Evolutionary conservation across 495 filamentous ascomycete species (phyloP).

Genomic region (Penicillium pancosmium): DNA sequence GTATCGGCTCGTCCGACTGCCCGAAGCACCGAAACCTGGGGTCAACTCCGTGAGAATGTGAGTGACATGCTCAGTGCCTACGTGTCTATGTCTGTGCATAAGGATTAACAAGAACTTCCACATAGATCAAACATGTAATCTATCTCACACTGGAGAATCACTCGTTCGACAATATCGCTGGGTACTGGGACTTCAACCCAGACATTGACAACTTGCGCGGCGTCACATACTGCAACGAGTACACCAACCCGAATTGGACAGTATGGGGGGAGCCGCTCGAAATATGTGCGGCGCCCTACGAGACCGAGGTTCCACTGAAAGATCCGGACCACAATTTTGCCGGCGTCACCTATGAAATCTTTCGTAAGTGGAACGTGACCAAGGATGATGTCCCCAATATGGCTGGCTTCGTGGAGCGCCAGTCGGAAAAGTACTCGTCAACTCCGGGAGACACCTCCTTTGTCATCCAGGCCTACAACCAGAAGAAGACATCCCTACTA

Average conservation of each 20-base stretch:
- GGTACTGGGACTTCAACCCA: conserved; percentile 45
- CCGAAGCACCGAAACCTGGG: conserved; percentile 24
- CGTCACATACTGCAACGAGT: conserved; percentile 42
- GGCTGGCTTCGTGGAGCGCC: conserved; percentile 46
- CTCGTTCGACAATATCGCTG: conserved; percentile 50
- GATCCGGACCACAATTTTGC: conserved; percentile 49
- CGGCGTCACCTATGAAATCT: conserved; percentile 45
- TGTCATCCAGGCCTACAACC: conserved; percentile 44
- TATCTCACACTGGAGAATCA: conserved; percentile 51
- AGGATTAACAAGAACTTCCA: conserved; percentile 1
- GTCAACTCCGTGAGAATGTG: conserved; percentile 34
- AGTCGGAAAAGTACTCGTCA: conserved; percentile 43
- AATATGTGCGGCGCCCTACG: conserved; percentile 43
- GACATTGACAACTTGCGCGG: conserved; percentile 45
- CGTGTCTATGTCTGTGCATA: background rate
- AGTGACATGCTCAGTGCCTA: conserved; percentile 4
- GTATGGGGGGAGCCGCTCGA: conserved; percentile 43
- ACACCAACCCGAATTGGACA: conserved; percentile 47
- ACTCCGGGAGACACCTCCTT: conserved; percentile 43
- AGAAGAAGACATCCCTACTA: conserved; percentile 41
- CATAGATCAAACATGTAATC: conserved; percentile 47
- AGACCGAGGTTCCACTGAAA: conserved; percentile 41
- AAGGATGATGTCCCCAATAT: conserved; percentile 44
- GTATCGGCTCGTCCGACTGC: conserved; percentile 24
- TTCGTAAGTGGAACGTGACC: conserved; percentile 42